These are phyloP conservation scores for Thermothelomyces thermophilus DNA, from an alignment of 2,329 filamentous ascomycete species.

Conservation along the genomic window DNA sequence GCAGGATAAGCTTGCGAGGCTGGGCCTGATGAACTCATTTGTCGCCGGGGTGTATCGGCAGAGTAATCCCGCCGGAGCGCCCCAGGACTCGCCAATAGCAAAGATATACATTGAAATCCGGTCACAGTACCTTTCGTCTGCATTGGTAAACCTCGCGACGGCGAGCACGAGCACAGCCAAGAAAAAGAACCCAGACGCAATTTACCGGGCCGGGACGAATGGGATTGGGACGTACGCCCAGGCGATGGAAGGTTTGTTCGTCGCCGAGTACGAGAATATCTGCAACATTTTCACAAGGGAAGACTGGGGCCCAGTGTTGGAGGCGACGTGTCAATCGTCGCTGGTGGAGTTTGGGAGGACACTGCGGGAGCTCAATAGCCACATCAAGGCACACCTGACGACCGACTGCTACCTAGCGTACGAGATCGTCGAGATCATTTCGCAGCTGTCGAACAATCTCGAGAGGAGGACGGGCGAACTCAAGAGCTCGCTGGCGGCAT, in stretches of 20 bases:
- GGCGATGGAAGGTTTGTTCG: slow-evolving; percentile 78
- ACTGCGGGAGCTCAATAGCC: slow-evolving; percentile 77
- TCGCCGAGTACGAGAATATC: slow-evolving; percentile 86
- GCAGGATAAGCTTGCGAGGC: slow-evolving; percentile 65
- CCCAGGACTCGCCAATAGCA: slow-evolving; percentile 63
- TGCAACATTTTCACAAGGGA: slow-evolving; percentile 78
- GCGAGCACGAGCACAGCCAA: slow-evolving; percentile 80
- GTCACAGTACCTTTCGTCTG: slow-evolving; percentile 76
- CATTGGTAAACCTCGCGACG: slow-evolving; percentile 77
- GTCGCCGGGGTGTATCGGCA: slow-evolving; percentile 56
- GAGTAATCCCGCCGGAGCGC: slow-evolving; percentile 35
- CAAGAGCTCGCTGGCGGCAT: slow-evolving; percentile 74
- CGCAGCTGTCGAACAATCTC: slow-evolving; percentile 68
- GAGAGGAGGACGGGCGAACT: slow-evolving; percentile 80
- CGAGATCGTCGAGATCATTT: slow-evolving; percentile 88
- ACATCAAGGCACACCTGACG: slow-evolving; percentile 77
- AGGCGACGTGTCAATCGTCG: slow-evolving; percentile 69
- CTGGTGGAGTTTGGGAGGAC: slow-evolving; percentile 80
- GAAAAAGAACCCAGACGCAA: slow-evolving; percentile 71
- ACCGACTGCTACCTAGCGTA: slow-evolving; percentile 95
- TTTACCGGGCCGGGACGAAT: slow-evolving; percentile 84
- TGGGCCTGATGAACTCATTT: slow-evolving; percentile 73
- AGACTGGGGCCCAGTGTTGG: slow-evolving; percentile 75
- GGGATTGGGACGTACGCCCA: slow-evolving; percentile 85
- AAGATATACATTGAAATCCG: slow-evolving; percentile 81